Evolutionary conservation across 176 grass and related monocot species (phyloP).

Genomic region (Raddia distichophylla): DNA sequence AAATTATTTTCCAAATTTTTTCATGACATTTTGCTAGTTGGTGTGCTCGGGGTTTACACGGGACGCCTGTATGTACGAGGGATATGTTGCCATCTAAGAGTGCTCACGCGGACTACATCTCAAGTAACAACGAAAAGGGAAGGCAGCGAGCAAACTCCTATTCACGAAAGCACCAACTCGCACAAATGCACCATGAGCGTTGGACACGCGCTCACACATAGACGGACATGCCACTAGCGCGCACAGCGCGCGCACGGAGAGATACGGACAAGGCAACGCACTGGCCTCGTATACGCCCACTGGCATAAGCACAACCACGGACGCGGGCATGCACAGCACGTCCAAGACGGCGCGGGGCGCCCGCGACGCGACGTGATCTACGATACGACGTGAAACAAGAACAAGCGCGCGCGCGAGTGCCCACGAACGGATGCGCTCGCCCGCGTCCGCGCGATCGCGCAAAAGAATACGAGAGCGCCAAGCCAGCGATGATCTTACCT

Average conservation of each 20-base stretch:
- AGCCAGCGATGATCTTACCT: slow-evolving; percentile 39
- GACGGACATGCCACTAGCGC: background rate
- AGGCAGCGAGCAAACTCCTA: background rate
- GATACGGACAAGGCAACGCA: background rate
- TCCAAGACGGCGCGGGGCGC: background rate
- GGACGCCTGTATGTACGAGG: too few relatives aligned
- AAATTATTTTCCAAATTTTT: too few relatives aligned
- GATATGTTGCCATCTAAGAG: background rate
- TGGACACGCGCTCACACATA: background rate
- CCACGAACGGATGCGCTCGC: background rate
- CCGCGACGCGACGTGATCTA: background rate
- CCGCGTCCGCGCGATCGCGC: background rate
- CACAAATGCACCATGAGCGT: background rate
- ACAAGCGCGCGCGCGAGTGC: background rate
- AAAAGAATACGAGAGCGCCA: background rate
- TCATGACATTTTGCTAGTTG: too few relatives aligned
- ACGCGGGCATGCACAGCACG: background rate
- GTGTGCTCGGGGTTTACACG: too few relatives aligned
- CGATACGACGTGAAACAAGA: background rate
- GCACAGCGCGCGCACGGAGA: background rate
- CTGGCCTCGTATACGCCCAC: background rate
- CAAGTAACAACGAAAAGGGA: background rate
- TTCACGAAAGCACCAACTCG: background rate
- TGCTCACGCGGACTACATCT: background rate
- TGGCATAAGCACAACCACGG: background rate